Conservation (phyloP, 306 rosid genomes). For the Cucumis sativus region DNA sequence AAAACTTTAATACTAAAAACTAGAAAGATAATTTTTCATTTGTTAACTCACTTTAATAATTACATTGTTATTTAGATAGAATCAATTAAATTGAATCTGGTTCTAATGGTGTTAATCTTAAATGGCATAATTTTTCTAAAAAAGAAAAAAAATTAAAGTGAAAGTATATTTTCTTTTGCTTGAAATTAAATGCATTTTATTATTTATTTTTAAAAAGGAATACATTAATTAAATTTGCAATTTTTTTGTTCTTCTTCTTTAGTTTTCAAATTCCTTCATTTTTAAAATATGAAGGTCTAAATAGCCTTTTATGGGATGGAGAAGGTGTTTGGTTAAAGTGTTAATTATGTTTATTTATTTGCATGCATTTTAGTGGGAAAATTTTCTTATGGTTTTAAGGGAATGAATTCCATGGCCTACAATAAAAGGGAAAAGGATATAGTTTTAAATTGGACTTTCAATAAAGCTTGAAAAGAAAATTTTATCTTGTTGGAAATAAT, state of each 20-base stretch:
- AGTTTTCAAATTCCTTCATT: not conserved
- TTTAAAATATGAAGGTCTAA: not conserved
- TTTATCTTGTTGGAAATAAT: not conserved
- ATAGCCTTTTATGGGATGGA: not conserved
- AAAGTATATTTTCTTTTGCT: not conserved
- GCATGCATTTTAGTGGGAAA: not conserved
- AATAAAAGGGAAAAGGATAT: not conserved
- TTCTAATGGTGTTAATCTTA: no score
- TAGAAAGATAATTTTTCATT: no score
- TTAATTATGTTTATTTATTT: not conserved
- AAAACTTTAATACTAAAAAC: no score
- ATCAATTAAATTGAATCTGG: no score
- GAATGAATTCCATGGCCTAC: conserved; percentile 5
- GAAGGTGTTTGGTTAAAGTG: not conserved
- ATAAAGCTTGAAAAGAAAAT: not conserved
- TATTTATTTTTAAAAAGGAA: not conserved
- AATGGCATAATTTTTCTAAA: no score
- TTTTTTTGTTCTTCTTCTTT: not conserved
- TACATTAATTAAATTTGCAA: not conserved
- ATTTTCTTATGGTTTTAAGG: not conserved
- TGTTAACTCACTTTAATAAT: no score
- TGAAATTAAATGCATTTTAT: not conserved
- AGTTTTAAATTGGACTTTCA: not conserved
- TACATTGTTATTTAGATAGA: no score
- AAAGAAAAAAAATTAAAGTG: not conserved